Evolutionary conservation across 805 yeast genomes (phyloP), one percentile per base, ranked within the genome.

Genomic region (Henningerozyma blattae): DNA sequence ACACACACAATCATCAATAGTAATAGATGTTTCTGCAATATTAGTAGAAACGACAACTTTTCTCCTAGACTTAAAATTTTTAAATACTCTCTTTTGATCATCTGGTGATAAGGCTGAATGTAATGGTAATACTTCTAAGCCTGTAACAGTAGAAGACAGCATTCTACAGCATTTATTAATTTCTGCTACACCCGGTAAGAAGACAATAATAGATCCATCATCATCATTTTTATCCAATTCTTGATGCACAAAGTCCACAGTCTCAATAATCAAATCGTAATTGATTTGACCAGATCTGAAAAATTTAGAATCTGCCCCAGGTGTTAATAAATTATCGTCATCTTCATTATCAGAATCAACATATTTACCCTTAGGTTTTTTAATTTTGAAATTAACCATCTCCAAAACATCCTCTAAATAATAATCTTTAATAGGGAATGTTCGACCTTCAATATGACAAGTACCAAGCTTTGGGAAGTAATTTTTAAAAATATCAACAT

Each of bases 11-110:
- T 89, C 98, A 13, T 95, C 84, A 35, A 89, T 89, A 1, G 98
- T 89, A 43, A 89, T 86, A 13, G 98, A 89, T 0, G 98, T 89
- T 58, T 89, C 98, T 0, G 98, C 98, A 38, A 89, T 83, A 51
- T 89, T 87, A 0, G 98, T 89, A 2, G 95, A 73, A 0, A 81
- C 89, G 10, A 89, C 86, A 26, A 89, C 70, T 45, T 89, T 89
- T 41, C 95, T 65, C 12, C 76, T 77, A 0, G 38, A 42, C 0
- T 75, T 70, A 3, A 83, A 72, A 2, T 46, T 44, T 27, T 57
- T 62, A 52, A 89, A 89, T 1, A 87, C 94, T 24, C 67, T 64
- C 31, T 77, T 75, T 48, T 89, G 98, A 24, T 87, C 95, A 12
- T 67, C 65, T 0, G 95, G 82, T 3, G 83, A 65, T 34, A 89